Evolutionary conservation across 1,284 basidiomycete genomes (phyloP).

Genomic region (Apiotrichum siamense): DNA sequence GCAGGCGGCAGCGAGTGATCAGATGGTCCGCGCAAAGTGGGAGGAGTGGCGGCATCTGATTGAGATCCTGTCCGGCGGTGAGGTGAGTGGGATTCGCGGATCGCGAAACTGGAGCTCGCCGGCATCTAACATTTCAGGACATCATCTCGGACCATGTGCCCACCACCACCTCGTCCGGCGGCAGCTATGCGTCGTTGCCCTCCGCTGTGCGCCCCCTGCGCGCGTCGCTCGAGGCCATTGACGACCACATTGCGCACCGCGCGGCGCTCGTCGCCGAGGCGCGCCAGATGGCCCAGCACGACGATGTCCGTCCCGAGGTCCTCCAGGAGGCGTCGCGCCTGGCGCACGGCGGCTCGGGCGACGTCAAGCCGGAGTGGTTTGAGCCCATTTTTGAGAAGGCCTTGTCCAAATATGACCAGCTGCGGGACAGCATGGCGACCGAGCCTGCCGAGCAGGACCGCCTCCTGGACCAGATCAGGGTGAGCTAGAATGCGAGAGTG

Average conservation of each 20-base stretch:
- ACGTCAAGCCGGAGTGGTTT: constrained; percentile 77
- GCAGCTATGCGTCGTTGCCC: constrained; percentile 28
- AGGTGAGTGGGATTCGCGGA: constrained; percentile 59
- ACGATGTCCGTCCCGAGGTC: constrained; percentile 66
- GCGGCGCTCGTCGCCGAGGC: constrained; percentile 62
- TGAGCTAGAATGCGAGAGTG: constrained; percentile 38
- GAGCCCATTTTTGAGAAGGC: constrained; percentile 73
- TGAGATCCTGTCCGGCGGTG: constrained; percentile 62
- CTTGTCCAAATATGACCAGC: constrained; percentile 73
- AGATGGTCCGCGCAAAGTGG: constrained; percentile 71
- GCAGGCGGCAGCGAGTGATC: constrained; percentile 69
- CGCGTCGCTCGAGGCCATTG: constrained; percentile 69
- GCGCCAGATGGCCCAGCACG: constrained; percentile 58
- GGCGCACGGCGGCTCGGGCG: constrained; percentile 53
- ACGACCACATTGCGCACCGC: constrained; percentile 62
- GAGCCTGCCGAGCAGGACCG: constrained; percentile 60
- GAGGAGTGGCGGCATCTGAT: constrained; percentile 77
- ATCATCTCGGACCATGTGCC: constrained; percentile 57
- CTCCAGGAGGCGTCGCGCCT: constrained; percentile 59
- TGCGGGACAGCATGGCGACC: constrained; percentile 59
- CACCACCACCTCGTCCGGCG: constrained; percentile 22
- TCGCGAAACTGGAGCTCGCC: too few species aligned
- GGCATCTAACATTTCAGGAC: constrained; percentile 50
- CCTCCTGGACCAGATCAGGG: constrained; percentile 64
- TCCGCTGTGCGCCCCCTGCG: constrained; percentile 63